Evolutionary conservation across 257 asterid genomes (phyloP).

Genomic region (Anisodus acutangulus): DNA sequence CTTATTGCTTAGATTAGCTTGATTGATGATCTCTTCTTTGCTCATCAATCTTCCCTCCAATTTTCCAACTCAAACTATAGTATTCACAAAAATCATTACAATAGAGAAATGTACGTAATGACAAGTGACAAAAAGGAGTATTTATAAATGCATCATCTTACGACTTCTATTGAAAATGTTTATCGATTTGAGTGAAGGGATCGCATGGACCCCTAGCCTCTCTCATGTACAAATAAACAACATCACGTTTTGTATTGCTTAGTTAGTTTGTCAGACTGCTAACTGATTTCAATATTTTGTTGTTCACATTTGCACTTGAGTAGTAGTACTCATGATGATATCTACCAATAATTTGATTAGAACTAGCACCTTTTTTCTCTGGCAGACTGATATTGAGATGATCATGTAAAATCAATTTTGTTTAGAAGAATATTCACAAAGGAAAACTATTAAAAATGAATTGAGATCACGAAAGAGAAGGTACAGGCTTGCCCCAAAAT

Average conservation of each 20-base stretch:
- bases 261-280: not conserved
- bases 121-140: constrained; percentile 1
- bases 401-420: constrained; percentile 18
- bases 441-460: not conserved
- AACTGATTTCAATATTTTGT: not conserved
- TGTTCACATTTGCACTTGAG: not conserved
- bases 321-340: constrained; percentile 13
- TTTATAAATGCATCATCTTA: not conserved
- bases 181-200: not conserved
- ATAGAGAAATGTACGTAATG: not conserved
- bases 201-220: not conserved
- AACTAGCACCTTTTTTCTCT: constrained; percentile 1
- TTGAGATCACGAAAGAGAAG: constrained; percentile 30
- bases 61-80: not conserved
- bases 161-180: not conserved
- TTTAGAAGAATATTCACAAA: not conserved
- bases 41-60: not conserved
- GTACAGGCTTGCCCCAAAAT: constrained; percentile 45
- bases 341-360: constrained; percentile 4
- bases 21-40: too few species aligned
- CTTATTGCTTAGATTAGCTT: too few species aligned
- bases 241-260: constrained; percentile 14
- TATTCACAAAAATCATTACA: constrained; percentile 11
- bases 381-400: not conserved
- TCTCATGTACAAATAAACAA: constrained; percentile 15